Evolutionary conservation across 2,329 filamentous ascomycete genomes (phyloP).

Genomic region (Harringtonia aguacate): DNA sequence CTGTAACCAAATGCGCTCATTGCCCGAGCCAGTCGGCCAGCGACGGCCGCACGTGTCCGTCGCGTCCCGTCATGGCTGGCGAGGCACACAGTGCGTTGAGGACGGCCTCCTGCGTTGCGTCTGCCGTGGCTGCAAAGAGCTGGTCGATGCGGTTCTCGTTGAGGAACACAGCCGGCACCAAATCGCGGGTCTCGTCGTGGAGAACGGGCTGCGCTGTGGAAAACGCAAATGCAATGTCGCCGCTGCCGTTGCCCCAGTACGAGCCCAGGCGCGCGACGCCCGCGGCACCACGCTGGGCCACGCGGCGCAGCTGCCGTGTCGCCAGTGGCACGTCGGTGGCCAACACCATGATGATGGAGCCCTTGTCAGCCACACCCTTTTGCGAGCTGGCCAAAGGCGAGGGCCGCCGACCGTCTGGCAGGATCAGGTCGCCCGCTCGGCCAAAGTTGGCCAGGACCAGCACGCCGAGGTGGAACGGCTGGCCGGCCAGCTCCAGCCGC

Average conservation of each 20-base stretch:
- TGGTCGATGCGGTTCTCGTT: slow-evolving; percentile 34
- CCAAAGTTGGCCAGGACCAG: slow-evolving; percentile 60
- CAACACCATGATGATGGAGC: slow-evolving; percentile 49
- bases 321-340: slow-evolving; percentile 33
- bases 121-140: slow-evolving; percentile 49
- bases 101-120: slow-evolving; percentile 55
- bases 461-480: slow-evolving; percentile 45
- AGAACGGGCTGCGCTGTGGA: slow-evolving; percentile 48
- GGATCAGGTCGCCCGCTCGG: slow-evolving; percentile 40
- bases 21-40: neutral
- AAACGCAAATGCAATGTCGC: slow-evolving; percentile 58
- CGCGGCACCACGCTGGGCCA: slow-evolving; percentile 34
- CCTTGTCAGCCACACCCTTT: slow-evolving; percentile 40
- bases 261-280: slow-evolving; percentile 51
- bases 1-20: neutral
- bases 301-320: slow-evolving; percentile 24
- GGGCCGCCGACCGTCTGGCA: slow-evolving; percentile 27
- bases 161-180: neutral
- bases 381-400: slow-evolving; percentile 20
- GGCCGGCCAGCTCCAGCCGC: neutral
- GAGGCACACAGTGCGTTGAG: slow-evolving; percentile 54
- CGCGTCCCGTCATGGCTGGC: slow-evolving; percentile 42
- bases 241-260: slow-evolving; percentile 49
- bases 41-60: neutral
- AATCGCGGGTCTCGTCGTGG: slow-evolving; percentile 37